phyloP scores from a whole-genome alignment of 352 stramenopile species.

The Globisporangium polare region DNA sequence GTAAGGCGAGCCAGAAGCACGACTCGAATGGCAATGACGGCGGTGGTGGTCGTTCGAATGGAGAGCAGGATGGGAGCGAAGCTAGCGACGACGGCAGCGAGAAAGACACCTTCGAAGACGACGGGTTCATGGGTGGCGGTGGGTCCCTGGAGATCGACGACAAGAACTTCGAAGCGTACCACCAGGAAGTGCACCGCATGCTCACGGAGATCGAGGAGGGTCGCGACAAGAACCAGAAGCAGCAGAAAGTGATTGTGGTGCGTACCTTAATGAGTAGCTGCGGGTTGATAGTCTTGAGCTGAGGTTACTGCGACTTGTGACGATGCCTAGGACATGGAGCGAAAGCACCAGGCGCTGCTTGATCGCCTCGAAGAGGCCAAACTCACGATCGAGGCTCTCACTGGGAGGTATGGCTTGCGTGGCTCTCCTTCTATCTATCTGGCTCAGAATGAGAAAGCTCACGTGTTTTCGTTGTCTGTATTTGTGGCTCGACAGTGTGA shows the following conservation, averaged over 20 bases:
- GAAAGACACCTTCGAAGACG: conserved; percentile 12
- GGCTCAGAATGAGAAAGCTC: not conserved
- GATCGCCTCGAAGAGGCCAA: conserved; percentile 70
- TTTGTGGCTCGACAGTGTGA: conserved; percentile 31
- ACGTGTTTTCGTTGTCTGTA: not conserved
- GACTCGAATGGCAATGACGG: not conserved
- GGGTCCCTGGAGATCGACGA: conserved; percentile 39
- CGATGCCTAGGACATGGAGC: conserved; percentile 49
- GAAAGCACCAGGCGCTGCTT: conserved; percentile 55
- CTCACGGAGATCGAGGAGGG: conserved; percentile 60
- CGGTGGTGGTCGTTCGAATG: not conserved
- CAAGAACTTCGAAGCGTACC: conserved; percentile 66
- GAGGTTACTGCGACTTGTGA: not conserved
- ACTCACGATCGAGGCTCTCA: conserved; percentile 60
- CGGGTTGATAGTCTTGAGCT: not conserved
- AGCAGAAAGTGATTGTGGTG: conserved; percentile 69
- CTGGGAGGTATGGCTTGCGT: conserved; percentile 39
- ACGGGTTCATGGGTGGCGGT: not conserved
- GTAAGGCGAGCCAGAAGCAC: not conserved
- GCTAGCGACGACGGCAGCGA: not conserved
- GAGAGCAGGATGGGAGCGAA: not conserved
- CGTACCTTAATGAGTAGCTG: too few relatives aligned
- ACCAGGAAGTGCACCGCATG: conserved; percentile 62
- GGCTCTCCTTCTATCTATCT: not conserved
- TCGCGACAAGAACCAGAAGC: conserved; percentile 50